phyloP scores from a whole-genome alignment of 306 rosid species.

The Citrullus amarus region DNA sequence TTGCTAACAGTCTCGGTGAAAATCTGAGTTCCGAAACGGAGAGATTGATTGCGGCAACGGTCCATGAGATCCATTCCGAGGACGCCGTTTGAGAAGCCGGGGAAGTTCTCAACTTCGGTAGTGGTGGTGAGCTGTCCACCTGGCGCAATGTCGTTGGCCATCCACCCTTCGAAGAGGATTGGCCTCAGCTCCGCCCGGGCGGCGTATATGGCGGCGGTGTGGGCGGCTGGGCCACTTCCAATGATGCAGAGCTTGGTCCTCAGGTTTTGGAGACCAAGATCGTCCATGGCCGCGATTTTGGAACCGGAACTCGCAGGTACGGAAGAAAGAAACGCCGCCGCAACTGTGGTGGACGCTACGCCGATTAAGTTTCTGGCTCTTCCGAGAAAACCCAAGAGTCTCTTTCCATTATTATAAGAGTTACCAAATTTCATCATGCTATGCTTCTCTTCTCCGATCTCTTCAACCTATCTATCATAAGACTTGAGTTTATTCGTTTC shows the following conservation, averaged over 20 bases:
- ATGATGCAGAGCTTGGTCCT: constrained; percentile 66
- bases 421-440: not conserved
- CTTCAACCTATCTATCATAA: not conserved
- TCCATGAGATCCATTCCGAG: constrained; percentile 70
- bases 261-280: constrained; percentile 21
- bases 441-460: not conserved
- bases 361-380: constrained; percentile 22
- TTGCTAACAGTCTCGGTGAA: constrained; percentile 58
- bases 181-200: constrained; percentile 83
- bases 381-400: constrained; percentile 14
- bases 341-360: not conserved
- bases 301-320: constrained; percentile 17
- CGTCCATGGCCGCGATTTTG: constrained; percentile 21
- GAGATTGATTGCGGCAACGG: constrained; percentile 48
- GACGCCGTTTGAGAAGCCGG: constrained; percentile 67
- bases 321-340: constrained; percentile 7
- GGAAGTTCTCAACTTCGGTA: constrained; percentile 81
- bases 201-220: constrained; percentile 76
- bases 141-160: constrained; percentile 79
- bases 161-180: constrained; percentile 76
- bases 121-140: constrained; percentile 91
- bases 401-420: not conserved
- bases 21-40: constrained; percentile 65
- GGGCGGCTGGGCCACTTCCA: constrained; percentile 85
- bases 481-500: not conserved